Base-by-base conservation (phyloP, 129 eudicot species). In the Arctium minus region DNA sequence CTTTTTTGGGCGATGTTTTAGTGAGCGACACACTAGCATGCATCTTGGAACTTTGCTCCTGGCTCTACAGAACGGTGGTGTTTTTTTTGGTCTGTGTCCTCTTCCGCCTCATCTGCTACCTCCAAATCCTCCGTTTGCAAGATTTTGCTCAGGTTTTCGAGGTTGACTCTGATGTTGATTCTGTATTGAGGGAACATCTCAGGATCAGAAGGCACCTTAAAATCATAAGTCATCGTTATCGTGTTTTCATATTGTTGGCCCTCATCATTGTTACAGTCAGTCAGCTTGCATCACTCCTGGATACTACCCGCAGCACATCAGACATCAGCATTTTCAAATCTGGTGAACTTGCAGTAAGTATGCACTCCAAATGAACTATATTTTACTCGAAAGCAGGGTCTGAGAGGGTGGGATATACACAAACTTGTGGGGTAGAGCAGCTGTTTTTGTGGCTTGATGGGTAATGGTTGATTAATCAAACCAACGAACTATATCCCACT, bases 331-430 rank as follows among this genome's bases (percentile, higher is more conserved):
- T 94, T 37, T 90, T 89, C 88, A 88, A 82, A 74, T 84, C 92
- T 31, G 98, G 98, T 70, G 97, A 94, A 89, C 90, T 94, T 64
- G 97, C 98, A 53, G 98, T 92, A 92, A 38, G 90, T 72, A 27
- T 71, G 71, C 46, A 7, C 8, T 60, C 29, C 56, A 46, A 46
- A 46, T 46, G 56, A 46, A 46, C 30, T n/a, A 17, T 60, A 17
- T 18, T 18, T 18, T 5, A 60, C 68, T 60, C 1, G 68, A 18
- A 0, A n/a, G 29, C 9, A 17, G 29, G 29, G 68, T 60, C 2
- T 60, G 29, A 5, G 68, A 60, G 68, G 29, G 9, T n/a, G 68
- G 27, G 9, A 60, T 60, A 27, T 5, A 56, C 67, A 17, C 1
- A 15, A 18, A 60, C 68, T 6, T 60, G 27, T 6, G n/a, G 9